Conservation (phyloP, 345 rosid genomes). For the Eucalyptus regnans region DNA sequence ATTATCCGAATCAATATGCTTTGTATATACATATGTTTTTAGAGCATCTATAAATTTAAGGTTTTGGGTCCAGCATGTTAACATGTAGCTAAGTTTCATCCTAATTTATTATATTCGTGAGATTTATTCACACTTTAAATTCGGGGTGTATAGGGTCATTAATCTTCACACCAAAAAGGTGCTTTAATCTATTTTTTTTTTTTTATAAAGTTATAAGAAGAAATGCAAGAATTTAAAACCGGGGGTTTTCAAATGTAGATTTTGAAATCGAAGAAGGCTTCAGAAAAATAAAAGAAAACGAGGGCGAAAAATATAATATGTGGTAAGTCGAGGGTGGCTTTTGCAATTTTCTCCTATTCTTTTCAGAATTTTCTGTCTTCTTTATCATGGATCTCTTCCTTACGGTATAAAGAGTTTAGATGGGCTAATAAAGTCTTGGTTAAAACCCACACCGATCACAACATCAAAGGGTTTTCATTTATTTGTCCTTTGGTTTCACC, state of each 20-base stretch:
- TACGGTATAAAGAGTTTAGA: not conserved
- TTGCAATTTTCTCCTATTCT: not conserved
- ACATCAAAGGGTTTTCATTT: not conserved
- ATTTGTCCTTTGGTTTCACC: not conserved
- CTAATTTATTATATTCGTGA: not conserved
- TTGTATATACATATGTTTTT: not conserved
- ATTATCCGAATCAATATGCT: not conserved
- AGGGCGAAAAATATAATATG: not conserved
- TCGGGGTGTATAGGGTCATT: not conserved
- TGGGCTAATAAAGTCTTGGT: not conserved
- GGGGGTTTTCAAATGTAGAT: not conserved
- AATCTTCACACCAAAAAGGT: not conserved
- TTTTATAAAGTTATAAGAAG: not conserved
- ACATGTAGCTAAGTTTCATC: not conserved
- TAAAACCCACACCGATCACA: not conserved
- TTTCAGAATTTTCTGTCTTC: not conserved
- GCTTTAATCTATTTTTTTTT: not conserved
- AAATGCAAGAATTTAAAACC: not conserved
- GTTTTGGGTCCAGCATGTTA: not conserved
- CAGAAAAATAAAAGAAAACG: not conserved
- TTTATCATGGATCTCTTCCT: not conserved
- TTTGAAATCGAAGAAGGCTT: not conserved
- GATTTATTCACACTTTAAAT: not conserved
- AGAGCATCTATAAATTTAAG: not conserved
- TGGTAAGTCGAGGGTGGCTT: not conserved